Conservation (phyloP, 164 flowering plant species). For the Nymphaea thermarum region DNA sequence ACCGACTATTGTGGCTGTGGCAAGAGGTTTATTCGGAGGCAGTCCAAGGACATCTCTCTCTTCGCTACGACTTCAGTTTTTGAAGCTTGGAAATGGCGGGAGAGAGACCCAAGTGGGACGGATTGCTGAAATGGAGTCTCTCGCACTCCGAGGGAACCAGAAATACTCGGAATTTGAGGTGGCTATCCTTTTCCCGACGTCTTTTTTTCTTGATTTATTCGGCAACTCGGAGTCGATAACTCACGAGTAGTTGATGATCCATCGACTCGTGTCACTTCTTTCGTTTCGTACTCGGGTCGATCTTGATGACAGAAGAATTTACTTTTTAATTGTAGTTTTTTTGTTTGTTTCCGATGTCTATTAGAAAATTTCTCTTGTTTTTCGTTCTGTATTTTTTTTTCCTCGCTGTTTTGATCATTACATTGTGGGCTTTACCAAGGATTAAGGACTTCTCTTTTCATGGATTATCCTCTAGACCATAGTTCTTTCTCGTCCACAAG, state of each 20-base stretch:
- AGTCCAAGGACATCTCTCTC: background rate
- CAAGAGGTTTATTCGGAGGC: background rate
- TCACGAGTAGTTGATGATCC: background rate
- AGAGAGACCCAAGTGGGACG: slow-evolving; percentile 81
- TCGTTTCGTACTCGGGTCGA: background rate
- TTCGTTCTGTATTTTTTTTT: no score
- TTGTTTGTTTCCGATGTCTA: no score
- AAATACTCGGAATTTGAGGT: slow-evolving; percentile 55
- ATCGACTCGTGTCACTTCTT: background rate
- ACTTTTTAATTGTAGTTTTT: no score
- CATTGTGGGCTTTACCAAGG: no score
- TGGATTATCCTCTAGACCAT: no score
- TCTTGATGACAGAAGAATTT: no score
- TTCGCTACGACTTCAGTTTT: background rate
- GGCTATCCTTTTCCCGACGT: background rate
- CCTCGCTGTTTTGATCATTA: no score
- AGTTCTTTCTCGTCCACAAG: no score
- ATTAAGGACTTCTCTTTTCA: no score
- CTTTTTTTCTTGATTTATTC: background rate
- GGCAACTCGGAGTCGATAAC: no score
- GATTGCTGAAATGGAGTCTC: slow-evolving; percentile 87
- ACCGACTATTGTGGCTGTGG: no score
- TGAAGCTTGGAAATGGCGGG: slow-evolving; percentile 36
- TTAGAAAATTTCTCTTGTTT: no score
- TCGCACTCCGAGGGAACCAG: slow-evolving; percentile 70